Conservation (phyloP, 208 protist species). For the Leishmania major region DNA sequence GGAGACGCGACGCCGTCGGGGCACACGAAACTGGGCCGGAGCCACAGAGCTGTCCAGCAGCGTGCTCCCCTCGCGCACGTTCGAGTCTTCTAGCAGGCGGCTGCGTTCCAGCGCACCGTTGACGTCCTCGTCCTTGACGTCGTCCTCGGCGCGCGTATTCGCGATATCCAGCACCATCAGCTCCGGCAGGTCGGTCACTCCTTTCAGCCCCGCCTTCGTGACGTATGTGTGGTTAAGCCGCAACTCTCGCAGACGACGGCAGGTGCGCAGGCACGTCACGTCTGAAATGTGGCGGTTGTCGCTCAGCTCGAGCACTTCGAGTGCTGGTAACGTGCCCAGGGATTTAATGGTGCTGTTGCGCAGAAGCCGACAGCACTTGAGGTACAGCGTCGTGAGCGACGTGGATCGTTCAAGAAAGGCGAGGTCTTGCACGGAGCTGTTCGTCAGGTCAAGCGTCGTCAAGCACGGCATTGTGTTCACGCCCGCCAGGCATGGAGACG, state of each 20-base stretch:
- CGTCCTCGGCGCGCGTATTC: slow-evolving; percentile 52
- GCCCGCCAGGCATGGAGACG: slow-evolving; percentile 39
- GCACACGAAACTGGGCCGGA: slow-evolving; percentile 44
- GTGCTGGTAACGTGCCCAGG: slow-evolving; percentile 23
- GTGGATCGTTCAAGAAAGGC: slow-evolving; percentile 43
- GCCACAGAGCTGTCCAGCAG: slow-evolving; percentile 38
- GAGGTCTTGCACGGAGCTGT: slow-evolving; percentile 48
- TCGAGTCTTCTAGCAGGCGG: slow-evolving; percentile 22
- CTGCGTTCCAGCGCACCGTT: slow-evolving; percentile 13
- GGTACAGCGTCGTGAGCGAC: slow-evolving; percentile 31
- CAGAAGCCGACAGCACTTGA: slow-evolving; percentile 49
- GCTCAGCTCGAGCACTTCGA: slow-evolving; percentile 58
- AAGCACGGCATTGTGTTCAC: slow-evolving; percentile 41
- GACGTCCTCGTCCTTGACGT: slow-evolving; percentile 20
- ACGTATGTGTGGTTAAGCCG: slow-evolving; percentile 49
- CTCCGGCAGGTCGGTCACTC: slow-evolving; percentile 32
- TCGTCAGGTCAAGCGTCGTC: slow-evolving; percentile 46
- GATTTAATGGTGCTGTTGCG: slow-evolving; percentile 27
- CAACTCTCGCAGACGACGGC: slow-evolving; percentile 43
- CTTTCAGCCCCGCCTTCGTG: slow-evolving; percentile 37
- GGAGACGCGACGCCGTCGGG: slow-evolving; percentile 46
- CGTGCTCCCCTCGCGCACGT: slow-evolving; percentile 33
- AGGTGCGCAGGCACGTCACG: slow-evolving; percentile 42
- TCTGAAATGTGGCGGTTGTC: slow-evolving; percentile 51
- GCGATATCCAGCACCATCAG: slow-evolving; percentile 49